phyloP scores from a whole-genome alignment of 202 grass and related monocot genomes.

The Digitaria exilis region DNA sequence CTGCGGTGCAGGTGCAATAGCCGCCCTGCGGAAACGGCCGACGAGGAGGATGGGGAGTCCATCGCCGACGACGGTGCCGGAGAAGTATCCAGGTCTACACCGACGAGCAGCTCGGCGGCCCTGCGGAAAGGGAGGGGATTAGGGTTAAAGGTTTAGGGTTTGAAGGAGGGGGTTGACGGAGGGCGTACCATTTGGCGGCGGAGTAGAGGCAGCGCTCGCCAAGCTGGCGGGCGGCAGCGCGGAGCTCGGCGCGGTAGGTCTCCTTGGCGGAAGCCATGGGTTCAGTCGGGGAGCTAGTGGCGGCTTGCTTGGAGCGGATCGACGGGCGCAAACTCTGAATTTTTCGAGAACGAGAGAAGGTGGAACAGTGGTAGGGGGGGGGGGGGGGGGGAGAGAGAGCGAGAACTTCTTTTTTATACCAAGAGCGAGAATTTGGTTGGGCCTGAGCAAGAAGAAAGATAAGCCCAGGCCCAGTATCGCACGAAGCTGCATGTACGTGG shows the following conservation, averaged over 20 bases:
- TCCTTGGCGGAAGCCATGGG: conserved; percentile 76
- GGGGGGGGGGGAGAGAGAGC: not conserved
- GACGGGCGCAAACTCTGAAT: conserved; percentile 31
- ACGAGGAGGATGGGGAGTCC: conserved; percentile 47
- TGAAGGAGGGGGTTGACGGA: not conserved
- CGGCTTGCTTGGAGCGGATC: conserved; percentile 32
- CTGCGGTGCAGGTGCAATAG: conserved; percentile 63
- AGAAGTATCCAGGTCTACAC: conserved; percentile 63
- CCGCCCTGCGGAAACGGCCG: conserved; percentile 50
- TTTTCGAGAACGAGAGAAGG: not conserved
- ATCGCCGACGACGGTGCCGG: conserved; percentile 35
- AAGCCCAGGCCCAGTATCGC: not conserved
- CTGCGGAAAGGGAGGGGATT: conserved; percentile 37
- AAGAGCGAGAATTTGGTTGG: not conserved
- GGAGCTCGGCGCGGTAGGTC: conserved; percentile 80
- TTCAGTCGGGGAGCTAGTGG: not conserved
- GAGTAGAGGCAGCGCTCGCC: conserved; percentile 88
- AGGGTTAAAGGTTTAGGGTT: conserved; percentile 41
- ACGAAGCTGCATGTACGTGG: not conserved
- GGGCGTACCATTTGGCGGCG: conserved; percentile 82
- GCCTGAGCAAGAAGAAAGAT: not conserved
- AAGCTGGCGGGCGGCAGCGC: conserved; percentile 72
- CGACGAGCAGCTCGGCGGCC: conserved; percentile 85
- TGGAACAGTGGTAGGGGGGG: not conserved
- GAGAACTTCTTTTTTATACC: no score